A percentile compares a stretch with the other conserved stretches of the same genome.
phyloP scores from a whole-genome alignment of 106 monocot species.

The Dendrobium nobile region DNA sequence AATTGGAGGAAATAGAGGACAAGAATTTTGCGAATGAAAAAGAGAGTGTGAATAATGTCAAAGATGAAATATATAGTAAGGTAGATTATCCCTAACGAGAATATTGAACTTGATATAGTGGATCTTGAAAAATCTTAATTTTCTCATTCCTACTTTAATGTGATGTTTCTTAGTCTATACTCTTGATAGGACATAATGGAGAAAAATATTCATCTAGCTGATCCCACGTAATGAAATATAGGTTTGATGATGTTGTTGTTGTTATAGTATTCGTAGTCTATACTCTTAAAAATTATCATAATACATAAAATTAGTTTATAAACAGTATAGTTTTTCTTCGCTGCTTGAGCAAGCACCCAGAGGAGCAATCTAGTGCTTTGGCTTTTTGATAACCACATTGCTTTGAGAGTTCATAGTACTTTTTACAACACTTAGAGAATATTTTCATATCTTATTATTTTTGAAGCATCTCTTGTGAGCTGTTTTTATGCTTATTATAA shows the following conservation, averaged over 20 bases:
- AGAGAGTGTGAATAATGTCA: background rate
- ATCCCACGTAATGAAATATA: no score
- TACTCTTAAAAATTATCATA: background rate
- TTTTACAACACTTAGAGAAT: background rate
- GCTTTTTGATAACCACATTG: background rate
- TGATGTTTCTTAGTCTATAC: background rate
- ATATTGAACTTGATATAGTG: background rate
- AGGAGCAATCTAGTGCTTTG: background rate
- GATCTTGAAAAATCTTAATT: background rate
- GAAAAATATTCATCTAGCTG: no score
- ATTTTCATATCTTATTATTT: background rate
- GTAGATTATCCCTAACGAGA: background rate
- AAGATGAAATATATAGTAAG: background rate
- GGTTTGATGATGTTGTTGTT: no score
- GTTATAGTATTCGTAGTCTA: background rate
- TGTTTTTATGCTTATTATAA: background rate
- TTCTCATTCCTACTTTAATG: background rate
- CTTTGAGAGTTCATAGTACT: background rate
- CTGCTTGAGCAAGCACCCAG: background rate
- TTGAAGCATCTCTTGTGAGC: background rate
- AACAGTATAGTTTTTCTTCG: background rate
- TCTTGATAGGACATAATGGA: background rate
- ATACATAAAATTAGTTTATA: background rate
- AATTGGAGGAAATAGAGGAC: background rate
- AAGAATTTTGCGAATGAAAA: background rate